Percentiles rank a stretch among this genome's conserved stretches.
Conservation (phyloP, 2,329 filamentous ascomycete species). For the Fusarium caatingaense region DNA sequence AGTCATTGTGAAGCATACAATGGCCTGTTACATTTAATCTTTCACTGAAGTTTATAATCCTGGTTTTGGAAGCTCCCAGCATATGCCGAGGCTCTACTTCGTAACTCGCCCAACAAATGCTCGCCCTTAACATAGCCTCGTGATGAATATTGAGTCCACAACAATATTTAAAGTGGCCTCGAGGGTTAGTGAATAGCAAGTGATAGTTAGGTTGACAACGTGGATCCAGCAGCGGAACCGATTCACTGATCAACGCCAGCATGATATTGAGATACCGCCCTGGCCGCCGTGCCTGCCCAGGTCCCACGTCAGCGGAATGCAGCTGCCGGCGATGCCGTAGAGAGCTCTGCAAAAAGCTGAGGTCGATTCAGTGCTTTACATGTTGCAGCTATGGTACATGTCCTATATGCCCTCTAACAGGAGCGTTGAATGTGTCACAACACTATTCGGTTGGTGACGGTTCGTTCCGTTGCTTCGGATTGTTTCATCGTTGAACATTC, state of each 20-base stretch:
- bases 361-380: neutral
- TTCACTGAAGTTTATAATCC: neutral
- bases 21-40: constrained; percentile 10
- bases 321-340: constrained; percentile 17
- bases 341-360: neutral
- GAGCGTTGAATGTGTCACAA: constrained; percentile 6
- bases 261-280: constrained; percentile 36
- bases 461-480: constrained; percentile 17
- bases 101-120: neutral
- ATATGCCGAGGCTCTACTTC: constrained; percentile 1
- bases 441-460: constrained; percentile 21
- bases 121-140: neutral
- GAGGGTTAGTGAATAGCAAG: neutral
- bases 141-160: neutral
- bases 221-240: constrained; percentile 1
- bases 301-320: constrained; percentile 24
- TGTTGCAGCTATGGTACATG: neutral
- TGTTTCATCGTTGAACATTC: constrained; percentile 6
- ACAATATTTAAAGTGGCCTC: neutral
- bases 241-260: constrained; percentile 9
- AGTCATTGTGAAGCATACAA: neutral
- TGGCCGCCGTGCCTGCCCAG: constrained; percentile 29
- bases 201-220: neutral
- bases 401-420: neutral
- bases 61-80: neutral